Evolutionary conservation across 2,329 filamentous ascomycete genomes (phyloP).

Genomic region (Beauveria medogensis): DNA sequence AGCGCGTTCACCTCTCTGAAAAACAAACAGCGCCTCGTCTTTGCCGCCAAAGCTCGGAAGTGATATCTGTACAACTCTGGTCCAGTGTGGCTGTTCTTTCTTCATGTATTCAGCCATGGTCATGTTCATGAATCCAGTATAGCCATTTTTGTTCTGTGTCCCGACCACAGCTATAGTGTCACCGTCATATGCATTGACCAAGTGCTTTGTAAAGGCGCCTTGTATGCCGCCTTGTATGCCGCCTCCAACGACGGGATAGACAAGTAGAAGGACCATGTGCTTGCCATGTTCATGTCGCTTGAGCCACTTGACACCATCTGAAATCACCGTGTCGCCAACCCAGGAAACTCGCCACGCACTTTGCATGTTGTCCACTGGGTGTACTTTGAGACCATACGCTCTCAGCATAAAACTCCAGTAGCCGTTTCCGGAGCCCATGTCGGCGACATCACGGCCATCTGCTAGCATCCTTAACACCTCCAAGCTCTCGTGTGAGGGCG

Average conservation of each 20-base stretch:
- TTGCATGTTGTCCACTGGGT: slow-evolving; percentile 59
- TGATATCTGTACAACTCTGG: slow-evolving; percentile 54
- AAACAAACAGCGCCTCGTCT: slow-evolving; percentile 67
- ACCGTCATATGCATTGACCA: slow-evolving; percentile 54
- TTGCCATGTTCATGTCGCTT: slow-evolving; percentile 38
- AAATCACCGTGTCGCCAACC: slow-evolving; percentile 57
- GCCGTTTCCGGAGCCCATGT: slow-evolving; percentile 64
- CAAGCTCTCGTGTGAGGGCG: slow-evolving; percentile 59
- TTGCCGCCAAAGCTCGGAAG: slow-evolving; percentile 70
- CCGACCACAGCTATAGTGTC: slow-evolving; percentile 63
- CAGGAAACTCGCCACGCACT: slow-evolving; percentile 62
- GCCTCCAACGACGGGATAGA: slow-evolving; percentile 63
- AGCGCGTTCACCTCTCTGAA: slow-evolving; percentile 40
- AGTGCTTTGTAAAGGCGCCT: slow-evolving; percentile 54
- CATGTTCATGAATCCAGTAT: slow-evolving; percentile 58
- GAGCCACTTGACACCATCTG: slow-evolving; percentile 54
- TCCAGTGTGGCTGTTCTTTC: slow-evolving; percentile 48
- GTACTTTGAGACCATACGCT: slow-evolving; percentile 43
- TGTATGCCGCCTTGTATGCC: slow-evolving; percentile 56
- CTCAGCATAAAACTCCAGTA: slow-evolving; percentile 71
- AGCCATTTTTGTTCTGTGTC: slow-evolving; percentile 67
- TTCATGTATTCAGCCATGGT: slow-evolving; percentile 61
- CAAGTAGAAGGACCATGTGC: slow-evolving; percentile 56
- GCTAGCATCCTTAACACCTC: slow-evolving; percentile 50
- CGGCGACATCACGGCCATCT: slow-evolving; percentile 46